Evolutionary conservation across 2,329 filamentous ascomycete species (phyloP).

Genomic region (Penicillium sumatraense): DNA sequence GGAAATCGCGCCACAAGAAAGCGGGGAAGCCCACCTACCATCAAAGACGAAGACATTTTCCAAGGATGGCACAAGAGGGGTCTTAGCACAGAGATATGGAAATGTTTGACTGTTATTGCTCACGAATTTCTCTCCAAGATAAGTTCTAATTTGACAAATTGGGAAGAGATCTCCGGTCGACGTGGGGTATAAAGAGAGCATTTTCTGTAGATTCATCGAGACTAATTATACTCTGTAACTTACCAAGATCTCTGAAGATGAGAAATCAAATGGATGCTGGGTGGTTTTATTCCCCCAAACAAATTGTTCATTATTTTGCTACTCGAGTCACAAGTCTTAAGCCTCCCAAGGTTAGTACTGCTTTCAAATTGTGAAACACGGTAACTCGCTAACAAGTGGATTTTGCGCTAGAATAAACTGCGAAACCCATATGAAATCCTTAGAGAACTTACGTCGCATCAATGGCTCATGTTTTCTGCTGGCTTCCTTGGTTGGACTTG

Average conservation of each 20-base stretch:
- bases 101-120: neutral
- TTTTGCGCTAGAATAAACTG: constrained; percentile 10
- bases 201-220: neutral
- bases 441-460: constrained; percentile 50
- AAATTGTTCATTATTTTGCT: constrained; percentile 38
- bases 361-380: neutral
- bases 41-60: too few relatives aligned
- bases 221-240: neutral
- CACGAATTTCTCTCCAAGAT: neutral
- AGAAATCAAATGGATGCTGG: constrained; percentile 36
- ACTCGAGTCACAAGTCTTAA: constrained; percentile 39
- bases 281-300: constrained; percentile 39
- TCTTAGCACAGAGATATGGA: neutral
- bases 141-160: neutral
- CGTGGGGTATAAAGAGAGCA: constrained; percentile 4
- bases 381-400: constrained; percentile 2
- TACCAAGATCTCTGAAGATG: constrained; percentile 20
- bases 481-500: constrained; percentile 54
- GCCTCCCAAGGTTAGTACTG: constrained; percentile 29
- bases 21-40: neutral
- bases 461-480: constrained; percentile 58
- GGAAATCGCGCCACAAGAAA: neutral
- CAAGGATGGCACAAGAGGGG: neutral
- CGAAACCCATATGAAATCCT: constrained; percentile 8
- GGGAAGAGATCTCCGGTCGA: neutral